Conservation (phyloP, 2,329 filamentous ascomycete genomes). For the Botrytis paeoniae region DNA sequence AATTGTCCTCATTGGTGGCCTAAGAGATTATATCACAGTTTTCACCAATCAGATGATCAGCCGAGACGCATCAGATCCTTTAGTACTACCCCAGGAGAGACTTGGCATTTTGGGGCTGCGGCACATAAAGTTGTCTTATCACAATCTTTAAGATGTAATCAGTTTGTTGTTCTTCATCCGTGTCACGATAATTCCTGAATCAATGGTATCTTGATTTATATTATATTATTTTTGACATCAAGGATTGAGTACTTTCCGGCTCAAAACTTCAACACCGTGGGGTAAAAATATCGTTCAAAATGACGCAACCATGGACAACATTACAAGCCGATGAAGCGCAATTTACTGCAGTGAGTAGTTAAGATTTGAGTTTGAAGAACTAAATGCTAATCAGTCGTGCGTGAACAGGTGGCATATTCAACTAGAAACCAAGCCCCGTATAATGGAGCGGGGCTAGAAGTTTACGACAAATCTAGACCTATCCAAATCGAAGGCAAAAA, state of each 20-base stretch:
- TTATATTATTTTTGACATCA: background rate
- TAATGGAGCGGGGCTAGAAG: background rate
- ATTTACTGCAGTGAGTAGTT: background rate
- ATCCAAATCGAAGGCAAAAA: background rate
- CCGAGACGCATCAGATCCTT: background rate
- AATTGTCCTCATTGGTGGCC: background rate
- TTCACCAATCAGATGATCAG: background rate
- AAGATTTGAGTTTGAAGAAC: background rate
- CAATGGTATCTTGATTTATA: background rate
- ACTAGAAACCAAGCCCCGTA: background rate
- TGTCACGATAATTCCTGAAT: background rate
- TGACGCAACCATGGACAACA: background rate
- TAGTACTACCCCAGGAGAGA: background rate
- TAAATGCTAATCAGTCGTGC: background rate
- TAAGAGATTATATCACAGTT: background rate
- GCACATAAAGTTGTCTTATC: background rate
- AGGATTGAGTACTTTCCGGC: background rate
- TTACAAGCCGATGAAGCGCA: background rate
- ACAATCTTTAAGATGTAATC: background rate
- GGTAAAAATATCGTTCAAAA: background rate
- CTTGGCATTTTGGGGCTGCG: background rate
- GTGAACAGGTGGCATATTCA: background rate
- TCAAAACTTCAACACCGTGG: background rate
- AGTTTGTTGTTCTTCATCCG: background rate
- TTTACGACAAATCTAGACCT: background rate